phyloP scores from a whole-genome alignment of 2,329 filamentous ascomycete genomes.

The Dactylonectria macrodidyma region DNA sequence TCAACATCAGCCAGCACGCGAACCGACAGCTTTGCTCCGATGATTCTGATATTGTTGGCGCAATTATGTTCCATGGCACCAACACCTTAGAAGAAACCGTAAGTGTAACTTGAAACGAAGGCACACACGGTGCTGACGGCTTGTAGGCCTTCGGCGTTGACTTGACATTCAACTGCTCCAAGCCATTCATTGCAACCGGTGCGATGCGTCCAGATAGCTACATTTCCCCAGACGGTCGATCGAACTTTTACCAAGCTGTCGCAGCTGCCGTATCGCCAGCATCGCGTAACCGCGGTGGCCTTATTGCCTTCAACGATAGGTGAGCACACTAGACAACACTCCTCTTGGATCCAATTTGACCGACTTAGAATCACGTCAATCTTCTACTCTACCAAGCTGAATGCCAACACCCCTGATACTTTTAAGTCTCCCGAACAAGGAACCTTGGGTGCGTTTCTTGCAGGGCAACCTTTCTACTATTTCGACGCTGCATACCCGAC shows the following conservation, averaged over 20 bases:
- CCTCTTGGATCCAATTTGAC: neutral
- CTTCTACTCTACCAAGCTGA: conserved; percentile 72
- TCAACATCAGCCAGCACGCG: conserved; percentile 52
- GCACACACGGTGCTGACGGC: neutral
- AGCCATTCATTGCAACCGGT: conserved; percentile 37
- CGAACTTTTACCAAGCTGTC: conserved; percentile 38
- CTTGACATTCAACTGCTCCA: conserved; percentile 37
- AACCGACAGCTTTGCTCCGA: conserved; percentile 50
- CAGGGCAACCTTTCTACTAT: conserved; percentile 69
- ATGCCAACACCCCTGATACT: conserved; percentile 72
- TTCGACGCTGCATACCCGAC: conserved; percentile 62
- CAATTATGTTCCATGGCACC: conserved; percentile 60
- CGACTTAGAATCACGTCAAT: conserved; percentile 56
- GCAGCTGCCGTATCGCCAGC: conserved; percentile 21
- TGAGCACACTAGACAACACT: conserved; percentile 41
- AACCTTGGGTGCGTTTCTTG: conserved; percentile 54
- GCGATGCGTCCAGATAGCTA: conserved; percentile 32
- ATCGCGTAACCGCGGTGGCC: conserved; percentile 61
- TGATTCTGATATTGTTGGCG: conserved; percentile 49
- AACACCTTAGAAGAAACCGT: conserved; percentile 70
- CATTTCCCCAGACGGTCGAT: conserved; percentile 34
- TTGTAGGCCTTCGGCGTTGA: conserved; percentile 33
- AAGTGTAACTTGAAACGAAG: neutral
- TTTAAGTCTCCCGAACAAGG: conserved; percentile 70
- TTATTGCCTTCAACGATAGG: conserved; percentile 72